Evolutionary conservation across 2,329 filamentous ascomycete genomes (phyloP).

Genomic region (Podosphaera fusca): DNA sequence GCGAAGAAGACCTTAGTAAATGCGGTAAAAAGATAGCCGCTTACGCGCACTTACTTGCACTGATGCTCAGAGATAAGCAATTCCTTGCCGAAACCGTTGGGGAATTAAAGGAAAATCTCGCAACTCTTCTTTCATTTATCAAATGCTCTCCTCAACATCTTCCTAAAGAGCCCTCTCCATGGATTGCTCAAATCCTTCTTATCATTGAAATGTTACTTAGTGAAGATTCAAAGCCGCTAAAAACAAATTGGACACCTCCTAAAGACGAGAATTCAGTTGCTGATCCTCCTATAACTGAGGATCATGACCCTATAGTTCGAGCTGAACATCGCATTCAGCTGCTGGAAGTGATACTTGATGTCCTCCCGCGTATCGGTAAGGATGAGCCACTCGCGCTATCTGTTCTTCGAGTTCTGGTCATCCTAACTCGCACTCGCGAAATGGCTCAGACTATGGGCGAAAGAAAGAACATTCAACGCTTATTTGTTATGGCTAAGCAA

Average conservation of each 20-base stretch:
- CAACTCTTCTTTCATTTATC: constrained; percentile 56
- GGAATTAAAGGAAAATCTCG: constrained; percentile 54
- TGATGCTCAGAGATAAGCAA: constrained; percentile 59
- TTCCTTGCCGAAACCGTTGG: constrained; percentile 63
- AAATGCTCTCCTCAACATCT: constrained; percentile 42
- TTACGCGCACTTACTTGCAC: constrained; percentile 73
- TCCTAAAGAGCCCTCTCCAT: constrained; percentile 62
- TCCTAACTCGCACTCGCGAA: constrained; percentile 58
- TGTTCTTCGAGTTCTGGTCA: constrained; percentile 60
- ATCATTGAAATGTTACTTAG: constrained; percentile 79
- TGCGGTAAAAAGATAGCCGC: constrained; percentile 50
- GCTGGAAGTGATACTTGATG: constrained; percentile 55
- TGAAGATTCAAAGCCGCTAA: constrained; percentile 61
- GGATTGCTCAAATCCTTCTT: constrained; percentile 75
- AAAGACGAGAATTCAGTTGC: constrained; percentile 25
- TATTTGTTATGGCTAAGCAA: constrained; percentile 93
- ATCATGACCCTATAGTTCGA: constrained; percentile 38
- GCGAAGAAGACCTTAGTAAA: constrained; percentile 29
- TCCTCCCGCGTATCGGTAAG: constrained; percentile 70
- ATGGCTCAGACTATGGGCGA: constrained; percentile 59
- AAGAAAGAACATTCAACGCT: constrained; percentile 66
- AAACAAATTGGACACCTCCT: constrained; percentile 46
- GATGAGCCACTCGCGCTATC: constrained; percentile 69
- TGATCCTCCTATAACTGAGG: constrained; percentile 30
- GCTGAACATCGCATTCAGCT: constrained; percentile 44